Evolutionary conservation across 2,329 filamentous ascomycete genomes (phyloP).

Genomic region (Cladosporium sp.): DNA sequence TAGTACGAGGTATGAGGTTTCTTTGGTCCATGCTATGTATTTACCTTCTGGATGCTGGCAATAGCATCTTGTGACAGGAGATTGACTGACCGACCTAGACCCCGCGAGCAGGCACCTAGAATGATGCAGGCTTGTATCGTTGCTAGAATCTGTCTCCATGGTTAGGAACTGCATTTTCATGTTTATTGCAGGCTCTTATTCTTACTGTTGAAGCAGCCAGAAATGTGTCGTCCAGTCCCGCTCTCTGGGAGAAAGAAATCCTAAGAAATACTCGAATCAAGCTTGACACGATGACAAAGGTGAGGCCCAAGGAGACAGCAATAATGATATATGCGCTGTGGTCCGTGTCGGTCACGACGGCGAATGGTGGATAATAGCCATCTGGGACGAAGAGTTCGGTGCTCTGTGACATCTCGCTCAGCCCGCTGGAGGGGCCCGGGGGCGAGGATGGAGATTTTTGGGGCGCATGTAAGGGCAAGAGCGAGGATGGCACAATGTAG

Average conservation of each 20-base stretch:
- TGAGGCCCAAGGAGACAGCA: constrained; percentile 17
- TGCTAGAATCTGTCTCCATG: constrained; percentile 9
- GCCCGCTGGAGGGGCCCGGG: not conserved
- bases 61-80: constrained; percentile 10
- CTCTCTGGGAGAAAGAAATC: constrained; percentile 13
- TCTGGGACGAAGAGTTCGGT: constrained; percentile 15
- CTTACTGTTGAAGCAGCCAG: constrained; percentile 15
- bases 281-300: constrained; percentile 16
- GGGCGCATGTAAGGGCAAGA: not conserved
- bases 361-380: constrained; percentile 20
- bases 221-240: constrained; percentile 17
- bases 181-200: not conserved
- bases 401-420: constrained; percentile 13
- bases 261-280: constrained; percentile 16
- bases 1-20: not conserved
- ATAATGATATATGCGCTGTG: constrained; percentile 38
- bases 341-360: constrained; percentile 23
- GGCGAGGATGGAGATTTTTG: constrained; percentile 1
- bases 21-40: not conserved
- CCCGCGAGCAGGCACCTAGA: constrained; percentile 16
- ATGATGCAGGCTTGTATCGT: constrained; percentile 16
- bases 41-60: constrained; percentile 5
- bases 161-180: not conserved
- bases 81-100: constrained; percentile 14
- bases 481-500: not conserved